Percentiles rank a stretch among this genome's conserved stretches.
These are phyloP conservation scores for Aspergillus awamori DNA, from an alignment of 2,329 filamentous ascomycete genomes.

Conservation along the genomic window DNA sequence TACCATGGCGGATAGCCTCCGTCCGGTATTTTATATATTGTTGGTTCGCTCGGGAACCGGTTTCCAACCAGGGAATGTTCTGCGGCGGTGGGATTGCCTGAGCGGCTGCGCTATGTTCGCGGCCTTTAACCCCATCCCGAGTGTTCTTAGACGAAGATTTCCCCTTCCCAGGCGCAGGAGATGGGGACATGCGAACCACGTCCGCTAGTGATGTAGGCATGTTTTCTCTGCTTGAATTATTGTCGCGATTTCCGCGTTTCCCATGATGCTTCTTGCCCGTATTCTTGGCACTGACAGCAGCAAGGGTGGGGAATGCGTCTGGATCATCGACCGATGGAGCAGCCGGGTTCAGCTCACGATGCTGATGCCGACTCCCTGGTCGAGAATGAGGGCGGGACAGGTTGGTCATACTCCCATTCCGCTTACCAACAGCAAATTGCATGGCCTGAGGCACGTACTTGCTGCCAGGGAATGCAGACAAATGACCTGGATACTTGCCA, in stretches of 20 bases:
- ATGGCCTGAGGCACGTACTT: conserved; percentile 38
- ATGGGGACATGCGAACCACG: conserved; percentile 92
- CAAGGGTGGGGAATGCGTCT: conserved; percentile 90
- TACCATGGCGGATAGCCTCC: conserved; percentile 96
- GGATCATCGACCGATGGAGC: conserved; percentile 87
- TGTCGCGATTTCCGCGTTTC: conserved; percentile 68
- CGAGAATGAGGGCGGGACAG: conserved; percentile 74
- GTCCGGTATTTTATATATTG: conserved; percentile 92
- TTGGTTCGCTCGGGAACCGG: conserved; percentile 85
- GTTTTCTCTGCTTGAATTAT: conserved; percentile 66
- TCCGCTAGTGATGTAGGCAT: conserved; percentile 82
- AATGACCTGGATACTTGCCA: conserved; percentile 49
- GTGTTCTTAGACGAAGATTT: conserved; percentile 59
- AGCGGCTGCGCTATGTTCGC: conserved; percentile 78
- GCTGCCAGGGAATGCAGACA: conserved; percentile 48
- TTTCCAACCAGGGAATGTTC: conserved; percentile 95
- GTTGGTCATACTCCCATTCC: conserved; percentile 55
- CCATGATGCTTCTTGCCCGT: conserved; percentile 85
- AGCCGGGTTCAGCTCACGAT: conserved; percentile 63
- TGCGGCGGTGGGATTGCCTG: conserved; percentile 84
- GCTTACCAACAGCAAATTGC: conserved; percentile 35
- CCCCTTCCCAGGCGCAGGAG: conserved; percentile 65
- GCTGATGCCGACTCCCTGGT: conserved; percentile 78
- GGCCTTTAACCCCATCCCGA: conserved; percentile 65
- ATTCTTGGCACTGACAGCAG: conserved; percentile 72